Conservation (phyloP, 352 stramenopile species). For the Aphanomyces cochlioides region DNA sequence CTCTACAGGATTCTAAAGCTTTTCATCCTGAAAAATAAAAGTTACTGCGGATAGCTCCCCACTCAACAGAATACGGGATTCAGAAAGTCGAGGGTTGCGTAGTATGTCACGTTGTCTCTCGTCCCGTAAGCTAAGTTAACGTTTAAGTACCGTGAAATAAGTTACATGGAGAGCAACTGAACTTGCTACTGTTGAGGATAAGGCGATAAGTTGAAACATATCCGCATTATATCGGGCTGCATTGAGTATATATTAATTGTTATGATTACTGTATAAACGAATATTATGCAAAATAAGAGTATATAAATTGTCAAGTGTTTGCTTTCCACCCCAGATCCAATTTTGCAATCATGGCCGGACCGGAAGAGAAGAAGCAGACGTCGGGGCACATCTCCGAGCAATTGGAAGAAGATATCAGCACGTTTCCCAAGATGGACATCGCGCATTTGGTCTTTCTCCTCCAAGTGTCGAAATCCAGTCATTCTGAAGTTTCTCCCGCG, state of each 20-base stretch:
- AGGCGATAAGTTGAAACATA: too few relatives aligned
- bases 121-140: too few relatives aligned
- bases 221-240: too few relatives aligned
- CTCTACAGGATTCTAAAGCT: too few relatives aligned
- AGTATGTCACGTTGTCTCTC: too few relatives aligned
- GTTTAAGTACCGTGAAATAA: too few relatives aligned
- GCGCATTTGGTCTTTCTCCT: conserved; percentile 71
- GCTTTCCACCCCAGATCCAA: conserved; percentile 18
- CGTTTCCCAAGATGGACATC: conserved; percentile 75
- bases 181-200: too few relatives aligned
- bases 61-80: too few relatives aligned
- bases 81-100: too few relatives aligned
- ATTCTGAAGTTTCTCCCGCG: conserved; percentile 37
- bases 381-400: conserved; percentile 86
- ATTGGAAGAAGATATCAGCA: conserved; percentile 76
- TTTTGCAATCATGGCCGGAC: conserved; percentile 24
- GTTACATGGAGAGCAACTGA: too few relatives aligned
- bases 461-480: conserved; percentile 56
- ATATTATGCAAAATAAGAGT: neutral
- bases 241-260: neutral
- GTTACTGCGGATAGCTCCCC: too few relatives aligned
- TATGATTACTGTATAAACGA: neutral
- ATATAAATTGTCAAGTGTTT: neutral
- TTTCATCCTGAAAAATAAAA: too few relatives aligned
- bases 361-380: conserved; percentile 35